Conservation (phyloP, 164 flowering plant species). For the Liriodendron chinense region DNA sequence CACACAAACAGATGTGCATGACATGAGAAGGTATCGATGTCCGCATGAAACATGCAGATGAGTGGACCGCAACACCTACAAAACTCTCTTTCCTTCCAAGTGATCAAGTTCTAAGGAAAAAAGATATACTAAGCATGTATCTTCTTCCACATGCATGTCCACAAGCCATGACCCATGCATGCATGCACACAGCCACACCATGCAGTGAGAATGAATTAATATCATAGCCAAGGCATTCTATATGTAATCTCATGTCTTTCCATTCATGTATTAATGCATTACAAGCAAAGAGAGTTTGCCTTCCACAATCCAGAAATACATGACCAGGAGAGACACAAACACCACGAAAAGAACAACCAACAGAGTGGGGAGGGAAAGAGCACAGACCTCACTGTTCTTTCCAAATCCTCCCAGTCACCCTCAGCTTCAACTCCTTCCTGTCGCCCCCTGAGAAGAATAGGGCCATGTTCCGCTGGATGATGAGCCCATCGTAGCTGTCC, state of each 20-base stretch:
- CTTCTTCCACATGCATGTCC: neutral
- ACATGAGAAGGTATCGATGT: too few species aligned
- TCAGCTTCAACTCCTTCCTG: slow-evolving; percentile 50
- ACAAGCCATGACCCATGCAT: neutral
- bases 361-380: neutral
- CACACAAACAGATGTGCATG: too few species aligned
- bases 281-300: slow-evolving; percentile 64
- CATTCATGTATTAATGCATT: slow-evolving; percentile 34
- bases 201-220: neutral
- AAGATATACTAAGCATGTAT: neutral
- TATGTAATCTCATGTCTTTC: slow-evolving; percentile 16
- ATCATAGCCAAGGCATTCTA: neutral
- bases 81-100: too few species aligned
- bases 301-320: slow-evolving; percentile 30
- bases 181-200: neutral
- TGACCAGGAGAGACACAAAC: slow-evolving; percentile 19
- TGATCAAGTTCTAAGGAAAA: too few species aligned
- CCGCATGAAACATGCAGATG: too few species aligned
- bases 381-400: slow-evolving; percentile 33
- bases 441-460: slow-evolving; percentile 65
- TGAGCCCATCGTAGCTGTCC: slow-evolving; percentile 60
- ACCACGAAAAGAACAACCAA: neutral
- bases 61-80: too few species aligned
- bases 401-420: slow-evolving; percentile 67
- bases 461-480: slow-evolving; percentile 58